Base-by-base conservation (phyloP, 1,139 yeast species). In the Hanseniaspora uvarum region DNA sequence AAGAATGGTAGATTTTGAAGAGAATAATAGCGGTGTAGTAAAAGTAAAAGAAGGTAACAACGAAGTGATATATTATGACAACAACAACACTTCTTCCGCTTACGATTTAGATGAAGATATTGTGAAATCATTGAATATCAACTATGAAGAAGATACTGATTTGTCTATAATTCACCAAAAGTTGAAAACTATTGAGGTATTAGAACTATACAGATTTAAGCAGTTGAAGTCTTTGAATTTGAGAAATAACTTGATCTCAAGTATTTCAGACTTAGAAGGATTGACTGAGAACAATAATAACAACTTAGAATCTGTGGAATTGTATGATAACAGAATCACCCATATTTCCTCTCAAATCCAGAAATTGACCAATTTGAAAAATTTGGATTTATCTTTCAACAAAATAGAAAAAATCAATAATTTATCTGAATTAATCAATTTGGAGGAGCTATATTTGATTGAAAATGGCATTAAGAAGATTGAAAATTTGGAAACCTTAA, bases 251-350 rank as follows among this genome's bases (percentile, higher is more conserved):
- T 71, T 87, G 58, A 72, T 94, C 46, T 81, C 86, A 34, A 78
- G 85, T 19, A 75, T 89, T 50, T 78, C 81, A 47, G 94, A 81
- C 14, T 72, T 88, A 14, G 86, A 82, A 58, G 78, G 74, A 2
- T 65, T 89, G 21, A 73, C 75, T 1, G 75, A 77, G 28, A 79
- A 74, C 1, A 49, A 48, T 18, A 72, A 73, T 0, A 62, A 92
- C 61, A 86, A 79, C 60, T 95, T 88, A 59, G 45, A 45, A 12
- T 34, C 23, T 26, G 71, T 94, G 59, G 98, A 92, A 66, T 73
- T 89, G 37, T 94, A 94, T 65, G 98, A 94, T 68, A 94, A 94
- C 69, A 72, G 95, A 60, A 84, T 94, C 60, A 80, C 83, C 58
- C 96, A 89, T 64, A 86, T 92, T 54, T 83, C 92, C 16, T 69